These are phyloP conservation scores for Rhodotorula sp. DNA, from an alignment of 1,284 basidiomycete genomes.

Conservation along the genomic window DNA sequence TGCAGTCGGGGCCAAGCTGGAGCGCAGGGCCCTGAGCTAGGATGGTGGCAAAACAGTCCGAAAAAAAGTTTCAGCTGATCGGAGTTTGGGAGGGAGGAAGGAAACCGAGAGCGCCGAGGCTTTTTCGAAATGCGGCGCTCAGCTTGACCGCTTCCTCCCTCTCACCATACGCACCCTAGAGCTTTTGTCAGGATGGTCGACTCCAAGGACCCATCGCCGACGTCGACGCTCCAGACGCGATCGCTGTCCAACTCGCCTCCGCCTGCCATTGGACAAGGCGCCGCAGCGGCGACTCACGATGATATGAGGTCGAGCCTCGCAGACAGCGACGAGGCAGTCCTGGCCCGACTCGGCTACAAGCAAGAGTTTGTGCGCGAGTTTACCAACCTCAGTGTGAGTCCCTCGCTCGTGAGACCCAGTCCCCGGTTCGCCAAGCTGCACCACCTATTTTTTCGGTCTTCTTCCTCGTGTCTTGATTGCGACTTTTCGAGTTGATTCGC, in stretches of 20 bases:
- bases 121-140: no score
- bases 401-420: background rate
- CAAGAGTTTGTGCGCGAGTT: constrained; percentile 71
- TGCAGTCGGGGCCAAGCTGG: no score
- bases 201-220: background rate
- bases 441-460: background rate
- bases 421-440: background rate
- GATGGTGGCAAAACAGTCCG: no score
- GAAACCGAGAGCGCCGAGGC: no score
- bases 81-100: no score
- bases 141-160: no score
- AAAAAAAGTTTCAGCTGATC: no score
- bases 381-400: constrained; percentile 62
- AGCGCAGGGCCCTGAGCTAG: no score
- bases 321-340: constrained; percentile 27
- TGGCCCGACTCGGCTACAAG: constrained; percentile 32
- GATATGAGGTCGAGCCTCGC: background rate
- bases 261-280: background rate
- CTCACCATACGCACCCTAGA: background rate
- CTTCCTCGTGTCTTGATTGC: no score
- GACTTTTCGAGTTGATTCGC: background rate
- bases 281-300: background rate
- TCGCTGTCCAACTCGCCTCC: background rate
- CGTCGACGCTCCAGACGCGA: background rate
- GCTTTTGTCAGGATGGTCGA: background rate